Conservation (phyloP, 2,329 filamentous ascomycete genomes). For the Coniochaeta ligniaria region DNA sequence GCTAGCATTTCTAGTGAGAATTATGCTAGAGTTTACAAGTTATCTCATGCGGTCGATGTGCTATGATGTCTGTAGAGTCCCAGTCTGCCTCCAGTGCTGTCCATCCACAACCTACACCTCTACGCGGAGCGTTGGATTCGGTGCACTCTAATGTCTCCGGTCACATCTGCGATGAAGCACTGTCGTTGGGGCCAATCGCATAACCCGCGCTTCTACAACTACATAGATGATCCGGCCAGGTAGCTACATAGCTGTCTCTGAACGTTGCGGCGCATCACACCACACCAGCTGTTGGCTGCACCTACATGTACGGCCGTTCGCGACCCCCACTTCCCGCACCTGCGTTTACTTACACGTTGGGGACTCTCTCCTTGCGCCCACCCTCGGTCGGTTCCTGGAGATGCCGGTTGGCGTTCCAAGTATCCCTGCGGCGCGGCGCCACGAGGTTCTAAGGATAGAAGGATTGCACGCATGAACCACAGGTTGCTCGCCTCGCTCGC, state of each 20-base stretch:
- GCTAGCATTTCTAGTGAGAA: background rate
- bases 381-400: background rate
- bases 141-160: too few species aligned
- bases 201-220: too few species aligned
- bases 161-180: too few species aligned
- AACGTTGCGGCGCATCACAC: background rate
- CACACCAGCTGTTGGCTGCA: background rate
- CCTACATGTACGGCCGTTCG: background rate
- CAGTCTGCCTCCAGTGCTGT: too few species aligned
- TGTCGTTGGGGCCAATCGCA: too few species aligned
- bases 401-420: background rate
- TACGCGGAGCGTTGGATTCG: too few species aligned
- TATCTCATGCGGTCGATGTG: background rate
- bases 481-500: background rate
- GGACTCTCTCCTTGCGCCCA: background rate
- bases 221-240: too few species aligned
- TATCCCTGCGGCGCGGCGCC: background rate
- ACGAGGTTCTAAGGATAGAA: background rate
- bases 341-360: background rate
- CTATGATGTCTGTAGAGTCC: too few species aligned
- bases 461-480: background rate
- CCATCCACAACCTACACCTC: too few species aligned
- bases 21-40: background rate
- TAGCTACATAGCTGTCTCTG: too few species aligned
- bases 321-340: background rate